A percentile compares a stretch with the other conserved stretches of the same genome.
Evolutionary conservation across 805 yeast species (phyloP).

Genomic region (Starmerella bacillaris): DNA sequence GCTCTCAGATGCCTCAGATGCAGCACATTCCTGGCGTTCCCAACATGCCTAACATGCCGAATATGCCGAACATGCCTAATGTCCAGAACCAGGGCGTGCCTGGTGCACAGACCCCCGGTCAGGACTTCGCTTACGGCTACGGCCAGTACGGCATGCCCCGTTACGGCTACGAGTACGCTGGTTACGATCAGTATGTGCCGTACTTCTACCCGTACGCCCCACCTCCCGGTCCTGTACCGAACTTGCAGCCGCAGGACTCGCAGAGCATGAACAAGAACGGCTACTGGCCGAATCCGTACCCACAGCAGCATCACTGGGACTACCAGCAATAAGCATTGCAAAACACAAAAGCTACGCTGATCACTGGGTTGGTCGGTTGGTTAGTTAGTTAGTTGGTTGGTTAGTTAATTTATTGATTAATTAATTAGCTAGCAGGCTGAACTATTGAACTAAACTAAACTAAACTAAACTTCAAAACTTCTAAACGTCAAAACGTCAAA

Average conservation of each 20-base stretch:
- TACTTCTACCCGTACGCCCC: conserved; percentile 8
- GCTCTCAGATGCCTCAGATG: background rate
- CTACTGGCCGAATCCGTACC: conserved; percentile 3
- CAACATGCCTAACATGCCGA: no score
- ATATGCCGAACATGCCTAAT: no score
- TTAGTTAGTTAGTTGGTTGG: no score
- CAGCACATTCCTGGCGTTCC: no score
- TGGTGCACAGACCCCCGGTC: background rate
- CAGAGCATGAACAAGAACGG: conserved; percentile 5
- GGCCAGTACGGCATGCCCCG: conserved; percentile 7
- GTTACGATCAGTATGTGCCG: conserved; percentile 6
- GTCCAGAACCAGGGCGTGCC: no score
- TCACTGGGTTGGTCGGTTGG: no score
- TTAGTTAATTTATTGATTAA: no score
- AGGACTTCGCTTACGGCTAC: conserved; percentile 3
- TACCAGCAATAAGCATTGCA: conserved; percentile 2
- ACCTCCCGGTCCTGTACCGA: conserved; percentile 2
- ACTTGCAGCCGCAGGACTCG: conserved; percentile 4
- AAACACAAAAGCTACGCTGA: no score
- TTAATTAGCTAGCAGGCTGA: no score
- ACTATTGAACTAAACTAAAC: no score
- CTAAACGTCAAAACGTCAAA: no score
- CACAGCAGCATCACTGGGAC: conserved; percentile 6
- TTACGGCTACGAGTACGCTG: conserved; percentile 6
- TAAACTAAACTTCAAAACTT: no score